Base-by-base conservation (phyloP, 1,284 basidiomycete genomes). In the Cystobasidiaceae sp. region DNA sequence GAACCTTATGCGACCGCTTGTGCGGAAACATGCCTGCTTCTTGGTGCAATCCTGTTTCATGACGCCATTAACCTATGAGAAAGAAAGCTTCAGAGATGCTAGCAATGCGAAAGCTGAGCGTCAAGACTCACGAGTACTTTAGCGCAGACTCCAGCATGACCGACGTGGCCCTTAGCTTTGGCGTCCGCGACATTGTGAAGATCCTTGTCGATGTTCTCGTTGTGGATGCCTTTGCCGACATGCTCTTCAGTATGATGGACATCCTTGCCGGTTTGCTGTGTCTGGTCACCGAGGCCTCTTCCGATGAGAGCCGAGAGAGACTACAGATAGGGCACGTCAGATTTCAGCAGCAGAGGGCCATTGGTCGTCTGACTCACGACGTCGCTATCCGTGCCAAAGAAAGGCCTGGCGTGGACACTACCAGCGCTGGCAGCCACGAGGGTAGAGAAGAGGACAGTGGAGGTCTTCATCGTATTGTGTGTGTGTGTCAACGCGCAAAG, bases 401-500 rank as follows among this genome's bases (percentile, higher is more conserved):
- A 62, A 7, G 59, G 59, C 21, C 45, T 27, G 3, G 49, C 59
- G 23, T 62, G 59, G n/a, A 54, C 50, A 33, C 59, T 33, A n/a
- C 28, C 19, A 25, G 50, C 50, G 50, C 50, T 49, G 21, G 59
- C 59, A 30, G 46, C 59, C 3, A 54, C 33, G 37, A 62, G 33
- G 13, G 59, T 52, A 3, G 45, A 50, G 50, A 62, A 28, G 27
- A 62, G 21, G 15, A 62, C 49, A 19, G 49, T 48, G n/a, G 59
- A 33, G 13, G 59, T 43, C 37, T 46, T 45, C 59, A 62, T 62
- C n/a, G 49, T 41, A 23, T 27, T 54, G 23, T 34, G 7, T 6
- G 9, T 37, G 32, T 8, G 11, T 32, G 11, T 33, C 58, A 30
- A 50, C 27, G 13, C 6, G 21, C 11, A 32, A n/a, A 45, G 33